A percentile compares a stretch with the other conserved stretches of the same genome.
These are phyloP conservation scores for Nematocida ausubeli DNA, from an alignment of 371 early-diverging fungal species.

Conservation along the genomic window DNA sequence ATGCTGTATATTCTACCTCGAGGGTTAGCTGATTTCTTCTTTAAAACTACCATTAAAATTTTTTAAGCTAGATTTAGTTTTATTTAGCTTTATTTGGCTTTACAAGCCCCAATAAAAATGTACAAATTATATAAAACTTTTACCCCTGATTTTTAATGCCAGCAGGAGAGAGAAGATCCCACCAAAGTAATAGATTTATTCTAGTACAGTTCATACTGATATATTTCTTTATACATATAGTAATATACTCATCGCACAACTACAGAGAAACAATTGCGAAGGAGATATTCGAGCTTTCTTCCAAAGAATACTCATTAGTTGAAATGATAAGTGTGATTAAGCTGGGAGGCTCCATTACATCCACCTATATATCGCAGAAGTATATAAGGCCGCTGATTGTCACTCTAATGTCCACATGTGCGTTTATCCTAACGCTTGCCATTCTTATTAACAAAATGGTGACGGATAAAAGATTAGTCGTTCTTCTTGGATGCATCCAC, in stretches of 20 bases:
- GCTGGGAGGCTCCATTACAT: conserved; percentile 22
- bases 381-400: conserved; percentile 29
- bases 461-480: not conserved
- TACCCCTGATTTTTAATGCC: not conserved
- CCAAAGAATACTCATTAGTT: conserved; percentile 20
- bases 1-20: not conserved
- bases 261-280: conserved; percentile 30
- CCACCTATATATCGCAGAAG: conserved; percentile 16
- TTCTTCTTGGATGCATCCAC: conserved; percentile 26
- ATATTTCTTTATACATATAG: conserved; percentile 50
- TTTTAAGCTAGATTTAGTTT: not conserved
- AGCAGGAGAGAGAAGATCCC: not conserved
- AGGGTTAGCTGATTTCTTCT: not conserved
- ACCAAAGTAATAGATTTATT: not conserved
- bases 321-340: conserved; percentile 48
- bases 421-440: conserved; percentile 11
- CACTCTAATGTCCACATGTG: not conserved
- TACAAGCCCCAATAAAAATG: not conserved
- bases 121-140: conserved; percentile 27
- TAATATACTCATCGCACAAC: conserved; percentile 53
- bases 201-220: conserved; percentile 14
- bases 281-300: conserved; percentile 25
- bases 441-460: conserved; percentile 17
- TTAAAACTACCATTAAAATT: not conserved
- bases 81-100: not conserved